Conservation (phyloP, 1,284 basidiomycete genomes). For the Moesziomyces aphidis region DNA sequence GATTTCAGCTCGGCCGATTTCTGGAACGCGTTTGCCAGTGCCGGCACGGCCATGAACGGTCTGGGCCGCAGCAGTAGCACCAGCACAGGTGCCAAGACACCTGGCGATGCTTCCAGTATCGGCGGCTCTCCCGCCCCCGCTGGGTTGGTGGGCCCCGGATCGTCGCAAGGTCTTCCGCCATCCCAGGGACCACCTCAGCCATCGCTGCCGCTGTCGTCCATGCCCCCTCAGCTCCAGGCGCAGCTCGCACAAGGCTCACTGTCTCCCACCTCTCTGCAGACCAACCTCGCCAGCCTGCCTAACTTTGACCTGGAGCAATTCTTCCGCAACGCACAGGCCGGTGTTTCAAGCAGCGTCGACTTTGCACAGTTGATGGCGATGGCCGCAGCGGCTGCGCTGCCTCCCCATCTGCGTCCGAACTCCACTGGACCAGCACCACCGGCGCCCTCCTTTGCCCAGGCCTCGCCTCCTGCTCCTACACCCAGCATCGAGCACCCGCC, state of each 20-base stretch:
- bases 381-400: constrained; percentile 69
- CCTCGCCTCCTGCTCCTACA: constrained; percentile 27
- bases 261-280: constrained; percentile 53
- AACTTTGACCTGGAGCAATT: constrained; percentile 59
- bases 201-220: constrained; percentile 19
- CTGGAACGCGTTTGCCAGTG: constrained; percentile 51
- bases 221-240: constrained; percentile 40
- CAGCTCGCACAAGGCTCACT: constrained; percentile 56
- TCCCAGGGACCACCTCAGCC: constrained; percentile 14
- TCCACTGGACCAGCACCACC: constrained; percentile 1
- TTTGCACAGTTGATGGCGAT: constrained; percentile 73
- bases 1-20: constrained; percentile 47
- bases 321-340: constrained; percentile 52
- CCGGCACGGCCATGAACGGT: constrained; percentile 32
- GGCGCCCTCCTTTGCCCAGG: constrained; percentile 20
- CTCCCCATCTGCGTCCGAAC: constrained; percentile 38
- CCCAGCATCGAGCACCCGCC: constrained; percentile 54
- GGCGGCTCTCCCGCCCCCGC: constrained; percentile 31
- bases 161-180: constrained; percentile 19
- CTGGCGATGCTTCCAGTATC: constrained; percentile 40
- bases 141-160: constrained; percentile 7
- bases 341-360: constrained; percentile 57
- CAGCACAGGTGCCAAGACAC: constrained; percentile 43
- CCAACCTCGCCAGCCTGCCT: constrained; percentile 60
- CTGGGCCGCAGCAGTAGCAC: constrained; percentile 47